Percentiles rank a stretch among this genome's conserved stretches.
These are phyloP conservation scores for Candida broadrunensis DNA, from an alignment of 805 yeast species.

Conservation along the genomic window DNA sequence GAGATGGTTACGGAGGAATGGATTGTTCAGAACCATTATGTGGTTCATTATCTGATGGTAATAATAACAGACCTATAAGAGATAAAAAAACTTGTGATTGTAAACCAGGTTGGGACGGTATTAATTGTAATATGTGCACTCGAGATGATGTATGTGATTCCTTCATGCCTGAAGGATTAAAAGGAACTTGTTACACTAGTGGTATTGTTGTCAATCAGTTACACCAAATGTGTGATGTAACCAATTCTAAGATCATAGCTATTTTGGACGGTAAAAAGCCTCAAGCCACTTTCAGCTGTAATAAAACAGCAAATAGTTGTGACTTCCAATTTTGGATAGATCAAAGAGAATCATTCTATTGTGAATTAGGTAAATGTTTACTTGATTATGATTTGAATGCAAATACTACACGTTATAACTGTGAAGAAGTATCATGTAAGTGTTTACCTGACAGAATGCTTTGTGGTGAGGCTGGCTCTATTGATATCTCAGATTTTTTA, in stretches of 20 bases:
- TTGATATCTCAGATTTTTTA: conserved; percentile 89
- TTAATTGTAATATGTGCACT: conserved; percentile 87
- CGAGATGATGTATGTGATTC: conserved; percentile 74
- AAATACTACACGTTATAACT: conserved; percentile 73
- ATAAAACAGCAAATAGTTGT: conserved; percentile 61
- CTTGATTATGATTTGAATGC: conserved; percentile 59
- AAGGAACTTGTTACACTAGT: conserved; percentile 85
- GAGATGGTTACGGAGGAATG: conserved; percentile 89
- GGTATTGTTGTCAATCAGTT: conserved; percentile 80
- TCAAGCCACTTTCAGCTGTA: conserved; percentile 89
- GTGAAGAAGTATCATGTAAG: conserved; percentile 76
- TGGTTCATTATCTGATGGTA: conserved; percentile 71
- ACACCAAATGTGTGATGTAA: conserved; percentile 93
- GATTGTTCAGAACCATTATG: conserved; percentile 89
- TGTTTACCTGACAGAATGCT: conserved; percentile 91
- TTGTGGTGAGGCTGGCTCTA: conserved; percentile 92
- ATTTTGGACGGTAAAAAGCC: conserved; percentile 80
- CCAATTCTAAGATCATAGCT: conserved; percentile 79
- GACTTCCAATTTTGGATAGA: conserved; percentile 97
- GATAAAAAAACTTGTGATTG: conserved; percentile 63
- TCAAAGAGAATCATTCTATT: conserved; percentile 82
- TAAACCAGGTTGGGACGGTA: conserved; percentile 86
- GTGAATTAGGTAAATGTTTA: conserved; percentile 74
- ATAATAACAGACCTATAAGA: conserved; percentile 61
- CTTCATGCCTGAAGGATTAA: conserved; percentile 80